Evolutionary conservation across 1,139 yeast species (phyloP).

Genomic region (Zygosaccharomyces pseudobailii): DNA sequence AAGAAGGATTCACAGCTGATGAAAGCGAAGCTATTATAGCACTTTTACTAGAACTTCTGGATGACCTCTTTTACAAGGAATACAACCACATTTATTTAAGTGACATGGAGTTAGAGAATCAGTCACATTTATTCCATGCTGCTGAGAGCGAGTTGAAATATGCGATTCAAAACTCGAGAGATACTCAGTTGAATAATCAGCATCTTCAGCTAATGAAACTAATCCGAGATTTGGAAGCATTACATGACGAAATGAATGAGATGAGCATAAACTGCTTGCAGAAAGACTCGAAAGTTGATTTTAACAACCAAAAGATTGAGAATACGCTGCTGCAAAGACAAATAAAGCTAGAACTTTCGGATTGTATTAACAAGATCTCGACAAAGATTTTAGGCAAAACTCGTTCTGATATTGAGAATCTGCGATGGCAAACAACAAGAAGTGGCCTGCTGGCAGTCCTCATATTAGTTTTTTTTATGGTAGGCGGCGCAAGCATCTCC

Average conservation of each 20-base stretch:
- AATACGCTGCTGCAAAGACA: conserved; percentile 72
- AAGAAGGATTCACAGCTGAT: conserved; percentile 44
- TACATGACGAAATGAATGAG: conserved; percentile 75
- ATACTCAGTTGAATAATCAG: conserved; percentile 64
- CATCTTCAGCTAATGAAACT: conserved; percentile 58
- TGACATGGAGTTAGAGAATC: conserved; percentile 72
- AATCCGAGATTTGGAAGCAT: conserved; percentile 64
- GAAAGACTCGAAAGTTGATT: conserved; percentile 77
- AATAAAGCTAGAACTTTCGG: conserved; percentile 70
- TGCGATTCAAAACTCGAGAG: conserved; percentile 72
- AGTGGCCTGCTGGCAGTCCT: conserved; percentile 53
- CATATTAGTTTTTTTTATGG: conserved; percentile 42
- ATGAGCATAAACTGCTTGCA: conserved; percentile 54
- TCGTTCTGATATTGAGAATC: conserved; percentile 79
- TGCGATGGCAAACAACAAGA: conserved; percentile 91
- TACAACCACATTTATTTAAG: conserved; percentile 60
- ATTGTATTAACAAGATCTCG: conserved; percentile 77
- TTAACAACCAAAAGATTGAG: conserved; percentile 82
- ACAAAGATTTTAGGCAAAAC: conserved; percentile 78
- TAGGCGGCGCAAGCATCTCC: conserved; percentile 46
- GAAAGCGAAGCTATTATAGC: conserved; percentile 54
- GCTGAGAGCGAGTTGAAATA: conserved; percentile 85
- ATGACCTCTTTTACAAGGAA: conserved; percentile 49
- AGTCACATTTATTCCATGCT: conserved; percentile 82
- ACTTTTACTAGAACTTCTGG: conserved; percentile 47